Conservation (phyloP, 2,329 filamentous ascomycete species). For the Gliomastix tumulicola region DNA sequence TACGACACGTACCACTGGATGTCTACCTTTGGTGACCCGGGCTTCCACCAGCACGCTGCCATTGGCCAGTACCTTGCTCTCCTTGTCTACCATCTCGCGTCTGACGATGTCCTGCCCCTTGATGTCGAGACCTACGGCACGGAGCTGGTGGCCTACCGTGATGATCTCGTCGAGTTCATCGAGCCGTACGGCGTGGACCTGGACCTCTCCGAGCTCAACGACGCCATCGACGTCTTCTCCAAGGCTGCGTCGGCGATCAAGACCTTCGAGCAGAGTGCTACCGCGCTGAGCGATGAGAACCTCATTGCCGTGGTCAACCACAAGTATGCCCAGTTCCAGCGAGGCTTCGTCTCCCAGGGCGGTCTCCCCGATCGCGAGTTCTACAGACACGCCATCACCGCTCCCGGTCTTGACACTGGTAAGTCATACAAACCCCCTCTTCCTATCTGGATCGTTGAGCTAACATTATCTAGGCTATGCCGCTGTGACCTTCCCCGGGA, state of each 20-base stretch:
- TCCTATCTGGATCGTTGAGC: neutral
- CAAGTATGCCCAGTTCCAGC: conserved; percentile 40
- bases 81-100: conserved; percentile 28
- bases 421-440: neutral
- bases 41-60: conserved; percentile 52
- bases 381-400: conserved; percentile 37
- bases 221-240: conserved; percentile 29
- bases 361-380: conserved; percentile 37
- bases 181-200: conserved; percentile 21
- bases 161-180: conserved; percentile 24
- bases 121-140: conserved; percentile 31
- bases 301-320: conserved; percentile 31
- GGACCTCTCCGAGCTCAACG: conserved; percentile 26
- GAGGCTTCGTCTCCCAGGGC: conserved; percentile 39
- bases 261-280: conserved; percentile 19
- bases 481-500: conserved; percentile 41
- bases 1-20: conserved; percentile 85
- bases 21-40: conserved; percentile 66
- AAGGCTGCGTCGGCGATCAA: conserved; percentile 20
- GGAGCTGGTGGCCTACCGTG: conserved; percentile 28
- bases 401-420: conserved; percentile 36
- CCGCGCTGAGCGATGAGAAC: conserved; percentile 14
- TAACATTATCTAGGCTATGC: conserved; percentile 22
- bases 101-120: conserved; percentile 28
- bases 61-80: conserved; percentile 40